phyloP scores from a whole-genome alignment of 2,329 filamentous ascomycete genomes.

The Colletotrichum sp. region DNA sequence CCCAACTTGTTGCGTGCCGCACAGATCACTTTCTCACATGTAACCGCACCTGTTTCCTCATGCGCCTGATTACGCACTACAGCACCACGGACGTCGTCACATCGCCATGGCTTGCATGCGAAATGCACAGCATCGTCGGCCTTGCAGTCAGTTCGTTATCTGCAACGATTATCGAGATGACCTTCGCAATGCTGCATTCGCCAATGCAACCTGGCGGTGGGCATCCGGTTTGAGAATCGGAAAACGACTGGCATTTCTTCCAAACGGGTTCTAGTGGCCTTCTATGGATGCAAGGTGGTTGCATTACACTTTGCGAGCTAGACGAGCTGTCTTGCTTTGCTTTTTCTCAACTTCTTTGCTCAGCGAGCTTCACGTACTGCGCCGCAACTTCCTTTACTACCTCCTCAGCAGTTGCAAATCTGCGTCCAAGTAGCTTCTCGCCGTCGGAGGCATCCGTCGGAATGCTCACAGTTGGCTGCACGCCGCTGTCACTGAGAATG shows the following conservation, averaged over 20 bases:
- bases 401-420: constrained; percentile 34
- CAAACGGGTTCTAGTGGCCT: neutral
- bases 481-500: neutral
- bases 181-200: neutral
- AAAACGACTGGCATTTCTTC: neutral
- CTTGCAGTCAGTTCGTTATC: neutral
- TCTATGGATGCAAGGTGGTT: neutral
- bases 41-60: neutral
- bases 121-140: neutral
- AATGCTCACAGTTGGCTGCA: neutral
- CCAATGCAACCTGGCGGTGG: neutral
- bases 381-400: constrained; percentile 34
- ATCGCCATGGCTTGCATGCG: neutral
- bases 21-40: constrained; percentile 16
- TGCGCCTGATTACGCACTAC: neutral
- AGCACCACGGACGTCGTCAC: neutral
- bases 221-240: neutral
- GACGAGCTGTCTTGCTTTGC: neutral
- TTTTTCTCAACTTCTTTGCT: neutral
- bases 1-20: neutral
- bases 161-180: neutral
- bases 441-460: constrained; percentile 29
- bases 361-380: constrained; percentile 35
- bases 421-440: constrained; percentile 34
- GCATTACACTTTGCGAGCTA: neutral